These are phyloP conservation scores for Ascosphaera acerosa DNA, from an alignment of 2,329 filamentous ascomycete genomes.

Conservation along the genomic window DNA sequence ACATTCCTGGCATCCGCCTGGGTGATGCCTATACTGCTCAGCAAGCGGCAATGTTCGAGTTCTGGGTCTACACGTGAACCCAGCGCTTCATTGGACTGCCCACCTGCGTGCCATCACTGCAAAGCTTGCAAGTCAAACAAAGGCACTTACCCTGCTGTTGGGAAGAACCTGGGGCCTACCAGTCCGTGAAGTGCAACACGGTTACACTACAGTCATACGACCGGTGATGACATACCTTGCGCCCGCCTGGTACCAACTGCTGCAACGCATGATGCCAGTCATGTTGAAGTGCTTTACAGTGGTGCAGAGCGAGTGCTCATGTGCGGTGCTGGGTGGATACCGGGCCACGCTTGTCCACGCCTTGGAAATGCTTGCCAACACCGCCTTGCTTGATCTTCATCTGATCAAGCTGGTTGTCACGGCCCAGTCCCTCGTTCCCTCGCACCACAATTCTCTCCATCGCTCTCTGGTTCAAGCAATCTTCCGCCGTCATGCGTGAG, in stretches of 20 bases:
- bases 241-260: slow-evolving; percentile 3
- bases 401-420: neutral
- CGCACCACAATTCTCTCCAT: too few relatives aligned
- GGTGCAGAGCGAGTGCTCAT: neutral
- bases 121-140: neutral
- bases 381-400: neutral
- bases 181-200: neutral
- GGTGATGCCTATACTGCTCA: neutral
- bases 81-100: neutral
- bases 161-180: neutral
- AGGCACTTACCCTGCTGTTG: neutral
- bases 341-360: neutral
- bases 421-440: neutral
- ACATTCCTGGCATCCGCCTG: neutral
- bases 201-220: neutral
- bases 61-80: neutral
- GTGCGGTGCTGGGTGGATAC: neutral
- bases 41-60: neutral
- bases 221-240: neutral
- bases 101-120: neutral
- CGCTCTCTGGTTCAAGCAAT: too few relatives aligned
- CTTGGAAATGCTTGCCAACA: neutral
- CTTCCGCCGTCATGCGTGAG: too few relatives aligned
- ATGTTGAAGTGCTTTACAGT: neutral
- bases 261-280: slow-evolving; percentile 4